A percentile compares a stretch with the other conserved stretches of the same genome.
phyloP scores from a whole-genome alignment of 306 rosid species.

The Chamaecrista fasciculata region DNA sequence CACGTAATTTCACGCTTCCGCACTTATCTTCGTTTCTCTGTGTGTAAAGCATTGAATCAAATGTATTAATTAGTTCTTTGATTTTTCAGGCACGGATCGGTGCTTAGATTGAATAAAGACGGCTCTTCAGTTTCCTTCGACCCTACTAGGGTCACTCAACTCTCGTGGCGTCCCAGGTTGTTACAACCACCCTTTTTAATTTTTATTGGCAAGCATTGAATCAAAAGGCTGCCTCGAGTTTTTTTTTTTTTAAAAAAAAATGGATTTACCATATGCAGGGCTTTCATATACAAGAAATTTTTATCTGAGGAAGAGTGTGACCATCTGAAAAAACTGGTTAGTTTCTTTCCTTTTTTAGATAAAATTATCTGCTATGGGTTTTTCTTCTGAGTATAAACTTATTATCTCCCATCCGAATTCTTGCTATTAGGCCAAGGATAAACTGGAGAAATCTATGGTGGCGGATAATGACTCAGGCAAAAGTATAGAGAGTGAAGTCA shows the following conservation, averaged over 20 bases:
- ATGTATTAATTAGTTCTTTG: not conserved
- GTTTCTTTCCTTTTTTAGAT: not conserved
- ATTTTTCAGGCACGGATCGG: constrained; percentile 52
- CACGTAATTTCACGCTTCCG: constrained; percentile 31
- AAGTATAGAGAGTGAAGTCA: constrained; percentile 70
- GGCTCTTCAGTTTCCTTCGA: constrained; percentile 53
- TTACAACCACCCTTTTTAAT: not conserved
- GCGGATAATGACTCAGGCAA: constrained; percentile 84
- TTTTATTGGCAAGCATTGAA: not conserved
- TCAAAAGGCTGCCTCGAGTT: not conserved
- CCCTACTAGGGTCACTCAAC: constrained; percentile 81
- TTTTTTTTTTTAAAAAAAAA: not conserved
- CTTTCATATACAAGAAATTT: constrained; percentile 70
- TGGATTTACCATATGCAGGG: constrained; percentile 56
- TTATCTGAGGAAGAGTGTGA: constrained; percentile 79
- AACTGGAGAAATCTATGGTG: constrained; percentile 88
- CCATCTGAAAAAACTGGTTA: constrained; percentile 66
- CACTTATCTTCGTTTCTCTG: not conserved
- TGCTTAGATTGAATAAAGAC: constrained; percentile 43
- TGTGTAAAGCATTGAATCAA: not conserved
- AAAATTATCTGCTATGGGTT: not conserved
- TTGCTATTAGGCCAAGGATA: constrained; percentile 65
- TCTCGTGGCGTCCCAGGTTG: constrained; percentile 91
- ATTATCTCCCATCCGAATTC: constrained; percentile 22
- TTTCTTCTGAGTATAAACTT: not conserved